A percentile compares a stretch with the other conserved stretches of the same genome.
phyloP scores from a whole-genome alignment of 2,329 filamentous ascomycete genomes.

The Lasiodiplodia citricola region DNA sequence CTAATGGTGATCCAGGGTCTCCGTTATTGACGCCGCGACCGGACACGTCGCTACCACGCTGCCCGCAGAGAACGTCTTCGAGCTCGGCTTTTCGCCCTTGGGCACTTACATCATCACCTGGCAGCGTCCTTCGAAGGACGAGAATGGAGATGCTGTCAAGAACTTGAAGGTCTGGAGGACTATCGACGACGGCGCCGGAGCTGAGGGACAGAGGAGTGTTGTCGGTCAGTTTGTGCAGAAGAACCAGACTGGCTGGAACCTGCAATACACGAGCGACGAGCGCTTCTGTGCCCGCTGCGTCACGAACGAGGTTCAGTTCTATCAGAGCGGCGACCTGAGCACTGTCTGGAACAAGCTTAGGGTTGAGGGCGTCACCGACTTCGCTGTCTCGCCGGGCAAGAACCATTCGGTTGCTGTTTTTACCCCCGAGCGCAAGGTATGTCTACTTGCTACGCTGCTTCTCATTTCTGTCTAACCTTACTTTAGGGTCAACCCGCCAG shows the following conservation, averaged over 20 bases:
- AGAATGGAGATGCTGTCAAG: constrained; percentile 89
- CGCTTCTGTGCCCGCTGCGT: constrained; percentile 89
- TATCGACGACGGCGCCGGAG: constrained; percentile 68
- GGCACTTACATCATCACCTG: constrained; percentile 96
- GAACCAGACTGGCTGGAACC: constrained; percentile 92
- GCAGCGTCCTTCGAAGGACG: constrained; percentile 93
- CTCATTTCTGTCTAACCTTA: constrained; percentile 29
- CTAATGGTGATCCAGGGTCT: constrained; percentile 62
- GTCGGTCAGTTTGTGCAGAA: constrained; percentile 95
- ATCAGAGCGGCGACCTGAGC: constrained; percentile 81
- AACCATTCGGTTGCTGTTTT: constrained; percentile 94
- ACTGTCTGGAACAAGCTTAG: constrained; percentile 95
- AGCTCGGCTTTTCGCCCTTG: constrained; percentile 89
- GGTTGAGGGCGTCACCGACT: constrained; percentile 87
- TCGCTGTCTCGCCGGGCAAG: constrained; percentile 86
- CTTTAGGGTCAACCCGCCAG: constrained; percentile 84
- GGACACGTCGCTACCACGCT: constrained; percentile 78
- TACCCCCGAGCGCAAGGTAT: constrained; percentile 90
- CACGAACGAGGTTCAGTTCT: constrained; percentile 98
- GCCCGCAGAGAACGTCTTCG: constrained; percentile 83
- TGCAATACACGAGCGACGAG: constrained; percentile 96
- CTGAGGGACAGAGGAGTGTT: constrained; percentile 68
- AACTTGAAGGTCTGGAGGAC: constrained; percentile 97
- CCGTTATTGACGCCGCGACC: constrained; percentile 78
- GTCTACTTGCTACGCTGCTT: constrained; percentile 32